Evolutionary conservation across 495 filamentous ascomycete genomes (phyloP), one percentile per base, ranked within the genome.

Genomic region (Hypoxylon perforatum): DNA sequence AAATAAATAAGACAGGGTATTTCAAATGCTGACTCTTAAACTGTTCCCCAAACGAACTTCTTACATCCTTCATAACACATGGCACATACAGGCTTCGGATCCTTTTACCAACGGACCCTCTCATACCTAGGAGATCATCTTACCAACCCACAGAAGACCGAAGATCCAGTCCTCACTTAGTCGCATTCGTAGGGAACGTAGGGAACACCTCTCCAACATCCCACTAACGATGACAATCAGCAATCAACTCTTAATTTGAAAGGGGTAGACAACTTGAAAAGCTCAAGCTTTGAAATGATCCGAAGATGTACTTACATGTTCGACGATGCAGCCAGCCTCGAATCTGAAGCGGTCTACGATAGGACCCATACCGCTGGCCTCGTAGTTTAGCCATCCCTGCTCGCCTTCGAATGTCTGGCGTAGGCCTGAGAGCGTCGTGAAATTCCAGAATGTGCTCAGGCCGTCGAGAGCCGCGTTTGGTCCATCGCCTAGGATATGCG

Each of bases 261-360:
- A n/a, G n/a, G n/a, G 17, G 3, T 18, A 14, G 5, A 18, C 42
- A 15, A 11, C 35, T 38, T 10, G 9, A 11, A 3, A 38, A 11
- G 9, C 4, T 38, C 14, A 7, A 28, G 35, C 9, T 2, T 3
- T 38, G 35, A 38, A n/a, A n/a, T 38, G 35, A 38, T 28, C 25
- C n/a, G n/a, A 28, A 3, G 25, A 38, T 45, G 33, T 22, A 59
- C 68, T 65, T 47, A 76, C 74, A 69, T 75, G 74, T 50, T 75
- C 74, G 55, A 61, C 71, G 65, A 76, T 76, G 54, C 74, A 76
- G 11, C 71, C 73, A 15, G 35, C 65, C 19, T 72, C 71, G 65
- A 65, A 70, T 7, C 70, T 45, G 46, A 61, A 76, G 22, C 68
- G 19, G 59, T 76, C 71, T 5, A 76, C 73, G 38, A 72, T 59